phyloP scores from a whole-genome alignment of 2,329 filamentous ascomycete species.

The Penicillium sp. region DNA sequence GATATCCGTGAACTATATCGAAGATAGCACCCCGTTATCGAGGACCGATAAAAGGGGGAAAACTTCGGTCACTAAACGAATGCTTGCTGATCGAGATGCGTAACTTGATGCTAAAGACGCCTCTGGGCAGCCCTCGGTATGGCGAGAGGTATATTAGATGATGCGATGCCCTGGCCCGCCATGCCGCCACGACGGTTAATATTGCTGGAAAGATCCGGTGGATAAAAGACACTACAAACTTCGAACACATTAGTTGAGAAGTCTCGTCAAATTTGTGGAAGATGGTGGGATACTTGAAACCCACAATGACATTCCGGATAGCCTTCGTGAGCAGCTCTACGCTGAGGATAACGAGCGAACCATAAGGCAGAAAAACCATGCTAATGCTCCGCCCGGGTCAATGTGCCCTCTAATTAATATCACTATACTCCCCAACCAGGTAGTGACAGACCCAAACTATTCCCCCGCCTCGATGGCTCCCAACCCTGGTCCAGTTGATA shows the following conservation, averaged over 20 bases:
- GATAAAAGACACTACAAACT: constrained; percentile 35
- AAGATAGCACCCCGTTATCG: constrained; percentile 10
- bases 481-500: too few relatives aligned
- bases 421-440: too few relatives aligned
- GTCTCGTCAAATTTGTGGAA: constrained; percentile 28
- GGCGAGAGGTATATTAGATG: constrained; percentile 28
- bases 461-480: too few relatives aligned
- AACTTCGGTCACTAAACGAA: constrained; percentile 5
- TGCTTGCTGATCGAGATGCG: constrained; percentile 8
- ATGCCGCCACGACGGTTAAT: constrained; percentile 25
- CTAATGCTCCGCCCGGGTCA: too few relatives aligned
- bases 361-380: too few relatives aligned
- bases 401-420: too few relatives aligned
- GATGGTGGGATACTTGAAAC: constrained; percentile 11
- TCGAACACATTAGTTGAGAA: constrained; percentile 26
- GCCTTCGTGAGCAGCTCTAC: constrained; percentile 11
- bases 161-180: constrained; percentile 31
- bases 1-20: constrained; percentile 30
- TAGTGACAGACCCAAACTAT: too few relatives aligned
- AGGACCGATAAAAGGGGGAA: constrained; percentile 8
- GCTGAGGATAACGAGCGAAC: too few relatives aligned
- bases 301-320: constrained; percentile 32
- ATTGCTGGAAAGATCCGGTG: constrained; percentile 34
- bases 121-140: constrained; percentile 25
- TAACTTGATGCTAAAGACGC: constrained; percentile 20